These are phyloP conservation scores for Phaeoacremonium minimum DNA, from an alignment of 2,329 filamentous ascomycete species.

Conservation along the genomic window DNA sequence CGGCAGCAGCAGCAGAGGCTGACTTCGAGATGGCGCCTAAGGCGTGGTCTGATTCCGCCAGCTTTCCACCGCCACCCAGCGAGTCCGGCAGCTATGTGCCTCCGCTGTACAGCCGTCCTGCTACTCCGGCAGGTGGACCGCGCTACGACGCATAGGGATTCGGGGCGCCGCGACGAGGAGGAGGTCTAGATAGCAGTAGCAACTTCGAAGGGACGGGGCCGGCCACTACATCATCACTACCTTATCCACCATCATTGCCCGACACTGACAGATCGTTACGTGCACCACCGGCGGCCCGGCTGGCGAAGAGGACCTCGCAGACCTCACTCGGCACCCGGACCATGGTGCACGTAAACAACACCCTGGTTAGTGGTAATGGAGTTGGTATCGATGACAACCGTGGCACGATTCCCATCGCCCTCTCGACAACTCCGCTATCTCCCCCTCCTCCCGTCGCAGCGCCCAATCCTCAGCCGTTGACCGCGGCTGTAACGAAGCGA, in stretches of 20 bases:
- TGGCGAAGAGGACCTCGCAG: neutral
- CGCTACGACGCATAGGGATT: neutral
- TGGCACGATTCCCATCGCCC: neutral
- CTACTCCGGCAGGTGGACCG: no score
- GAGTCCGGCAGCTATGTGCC: slow-evolving; percentile 12
- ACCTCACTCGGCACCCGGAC: no score
- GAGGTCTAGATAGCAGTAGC: neutral
- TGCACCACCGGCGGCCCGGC: neutral
- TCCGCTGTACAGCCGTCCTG: no score
- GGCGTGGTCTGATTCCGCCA: neutral
- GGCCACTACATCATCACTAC: no score
- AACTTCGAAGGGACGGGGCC: neutral
- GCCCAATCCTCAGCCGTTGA: neutral
- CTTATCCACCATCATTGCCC: no score
- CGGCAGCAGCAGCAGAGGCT: no score
- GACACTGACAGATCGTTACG: neutral
- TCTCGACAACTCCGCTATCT: neutral
- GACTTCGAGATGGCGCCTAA: no score
- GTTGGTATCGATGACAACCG: neutral
- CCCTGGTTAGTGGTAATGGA: no score
- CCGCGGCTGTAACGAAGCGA: neutral
- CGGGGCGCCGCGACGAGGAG: neutral
- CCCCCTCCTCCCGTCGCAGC: neutral
- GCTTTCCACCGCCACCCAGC: no score
- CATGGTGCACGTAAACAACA: no score